These are phyloP conservation scores for Drosera capensis DNA, from an alignment of 148 eudicot genomes.

Conservation along the genomic window DNA sequence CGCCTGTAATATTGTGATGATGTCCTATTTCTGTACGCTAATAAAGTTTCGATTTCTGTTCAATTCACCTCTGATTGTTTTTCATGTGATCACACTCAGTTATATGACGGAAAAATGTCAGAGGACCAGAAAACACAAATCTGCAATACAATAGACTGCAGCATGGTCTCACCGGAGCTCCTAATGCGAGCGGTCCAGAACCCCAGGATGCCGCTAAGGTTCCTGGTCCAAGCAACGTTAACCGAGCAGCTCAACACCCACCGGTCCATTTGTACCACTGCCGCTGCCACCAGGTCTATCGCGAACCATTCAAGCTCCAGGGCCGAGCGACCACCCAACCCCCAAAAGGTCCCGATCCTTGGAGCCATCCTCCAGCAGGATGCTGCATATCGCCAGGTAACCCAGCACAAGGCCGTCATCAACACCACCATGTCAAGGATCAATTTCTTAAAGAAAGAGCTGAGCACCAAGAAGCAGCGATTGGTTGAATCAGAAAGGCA, in stretches of 20 bases:
- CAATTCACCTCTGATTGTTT: neutral
- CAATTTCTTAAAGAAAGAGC: conserved; percentile 42
- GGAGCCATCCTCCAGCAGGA: conserved; percentile 66
- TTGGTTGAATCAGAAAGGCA: conserved; percentile 13
- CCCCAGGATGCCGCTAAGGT: conserved; percentile 64
- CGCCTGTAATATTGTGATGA: too few species aligned
- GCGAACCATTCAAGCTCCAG: neutral
- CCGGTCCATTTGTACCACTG: conserved; percentile 50
- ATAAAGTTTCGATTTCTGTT: neutral
- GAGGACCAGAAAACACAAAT: conserved; percentile 53
- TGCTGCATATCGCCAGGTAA: conserved; percentile 50
- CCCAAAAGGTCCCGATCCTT: conserved; percentile 24
- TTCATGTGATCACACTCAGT: conserved; percentile 25
- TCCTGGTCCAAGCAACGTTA: conserved; percentile 84
- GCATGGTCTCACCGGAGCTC: conserved; percentile 38
- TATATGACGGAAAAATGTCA: conserved; percentile 26
- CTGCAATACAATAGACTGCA: conserved; percentile 69
- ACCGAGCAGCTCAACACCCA: conserved; percentile 76
- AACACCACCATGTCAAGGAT: conserved; percentile 46
- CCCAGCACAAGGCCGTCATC: conserved; percentile 40
- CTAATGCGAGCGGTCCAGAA: conserved; percentile 80
- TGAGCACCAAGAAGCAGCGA: conserved; percentile 37
- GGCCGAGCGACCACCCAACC: neutral
- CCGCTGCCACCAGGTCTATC: neutral
- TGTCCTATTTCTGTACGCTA: too few species aligned